These are phyloP conservation scores for Abelmoschus esculentus DNA, from an alignment of 345 rosid species.

Conservation along the genomic window DNA sequence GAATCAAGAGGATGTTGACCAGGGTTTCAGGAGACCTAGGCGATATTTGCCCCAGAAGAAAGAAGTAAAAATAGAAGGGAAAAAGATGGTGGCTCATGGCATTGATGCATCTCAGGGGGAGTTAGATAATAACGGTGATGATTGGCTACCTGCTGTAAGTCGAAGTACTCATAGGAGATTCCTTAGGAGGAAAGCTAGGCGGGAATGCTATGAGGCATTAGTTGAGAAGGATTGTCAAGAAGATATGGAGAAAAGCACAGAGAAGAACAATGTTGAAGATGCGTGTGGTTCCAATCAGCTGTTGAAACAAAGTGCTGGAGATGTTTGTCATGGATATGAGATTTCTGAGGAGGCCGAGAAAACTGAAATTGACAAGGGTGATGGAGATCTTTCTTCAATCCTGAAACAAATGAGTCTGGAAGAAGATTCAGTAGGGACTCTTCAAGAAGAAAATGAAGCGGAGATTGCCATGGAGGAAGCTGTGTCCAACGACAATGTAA, in stretches of 20 bases:
- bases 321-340: conserved; percentile 16
- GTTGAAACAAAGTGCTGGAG: conserved; percentile 19
- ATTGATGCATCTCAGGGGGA: conserved; percentile 83
- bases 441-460: conserved; percentile 26
- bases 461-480: conserved; percentile 9
- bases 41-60: conserved; percentile 48
- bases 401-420: conserved; percentile 66
- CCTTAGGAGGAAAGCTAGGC: conserved; percentile 68
- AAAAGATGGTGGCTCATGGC: conserved; percentile 81
- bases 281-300: conserved; percentile 14
- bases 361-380: conserved; percentile 17
- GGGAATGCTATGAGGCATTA: conserved; percentile 41
- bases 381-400: conserved; percentile 37
- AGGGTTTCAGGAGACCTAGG: conserved; percentile 34
- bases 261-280: conserved; percentile 16
- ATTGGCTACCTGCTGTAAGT: conserved; percentile 91
- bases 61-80: conserved; percentile 65
- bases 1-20: conserved; percentile 36
- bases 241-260: conserved; percentile 11
- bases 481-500: conserved; percentile 3
- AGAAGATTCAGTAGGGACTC: conserved; percentile 40
- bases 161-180: conserved; percentile 79
- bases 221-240: conserved; percentile 4
- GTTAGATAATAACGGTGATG: conserved; percentile 50
- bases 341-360: conserved; percentile 27